Percentiles rank a stretch among this genome's conserved stretches.
phyloP scores from a whole-genome alignment of 2,329 filamentous ascomycete genomes.

The Dactylellina cionopaga region DNA sequence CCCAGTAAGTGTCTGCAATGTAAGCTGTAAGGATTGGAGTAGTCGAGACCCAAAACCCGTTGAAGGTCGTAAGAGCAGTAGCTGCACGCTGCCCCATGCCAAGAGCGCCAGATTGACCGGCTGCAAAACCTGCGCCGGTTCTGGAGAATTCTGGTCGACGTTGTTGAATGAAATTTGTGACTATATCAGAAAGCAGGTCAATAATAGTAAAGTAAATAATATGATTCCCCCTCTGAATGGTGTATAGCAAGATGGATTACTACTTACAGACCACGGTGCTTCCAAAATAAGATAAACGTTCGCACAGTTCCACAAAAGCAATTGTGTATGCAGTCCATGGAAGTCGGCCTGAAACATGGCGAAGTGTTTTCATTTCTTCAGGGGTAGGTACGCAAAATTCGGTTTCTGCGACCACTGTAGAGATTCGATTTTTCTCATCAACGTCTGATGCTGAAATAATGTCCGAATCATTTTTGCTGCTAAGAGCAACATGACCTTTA shows the following conservation, averaged over 20 bases:
- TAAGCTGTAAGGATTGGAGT: constrained; percentile 70
- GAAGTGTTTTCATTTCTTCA: constrained; percentile 71
- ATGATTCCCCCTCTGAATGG: too few species aligned
- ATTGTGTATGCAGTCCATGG: constrained; percentile 75
- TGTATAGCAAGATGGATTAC: background rate
- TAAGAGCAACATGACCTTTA: too few species aligned
- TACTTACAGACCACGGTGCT: constrained; percentile 72
- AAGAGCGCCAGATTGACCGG: constrained; percentile 66
- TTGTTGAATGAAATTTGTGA: constrained; percentile 72
- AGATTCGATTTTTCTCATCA: too few species aligned
- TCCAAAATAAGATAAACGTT: constrained; percentile 82
- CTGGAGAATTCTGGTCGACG: constrained; percentile 67
- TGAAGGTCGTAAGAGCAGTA: constrained; percentile 67
- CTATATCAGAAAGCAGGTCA: constrained; percentile 56
- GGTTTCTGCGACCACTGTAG: too few species aligned
- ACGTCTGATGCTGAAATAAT: too few species aligned
- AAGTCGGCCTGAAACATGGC: constrained; percentile 72
- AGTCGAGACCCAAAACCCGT: constrained; percentile 71
- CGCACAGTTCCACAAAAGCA: constrained; percentile 77
- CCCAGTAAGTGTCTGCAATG: constrained; percentile 74
- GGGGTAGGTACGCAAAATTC: too few species aligned
- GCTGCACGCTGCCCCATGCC: constrained; percentile 70
- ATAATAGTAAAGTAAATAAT: background rate
- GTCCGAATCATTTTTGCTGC: too few species aligned
- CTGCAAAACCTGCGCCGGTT: constrained; percentile 65